Base-by-base conservation (phyloP, 108 stramenopile genomes). In the Nitzschia inconspicua region DNA sequence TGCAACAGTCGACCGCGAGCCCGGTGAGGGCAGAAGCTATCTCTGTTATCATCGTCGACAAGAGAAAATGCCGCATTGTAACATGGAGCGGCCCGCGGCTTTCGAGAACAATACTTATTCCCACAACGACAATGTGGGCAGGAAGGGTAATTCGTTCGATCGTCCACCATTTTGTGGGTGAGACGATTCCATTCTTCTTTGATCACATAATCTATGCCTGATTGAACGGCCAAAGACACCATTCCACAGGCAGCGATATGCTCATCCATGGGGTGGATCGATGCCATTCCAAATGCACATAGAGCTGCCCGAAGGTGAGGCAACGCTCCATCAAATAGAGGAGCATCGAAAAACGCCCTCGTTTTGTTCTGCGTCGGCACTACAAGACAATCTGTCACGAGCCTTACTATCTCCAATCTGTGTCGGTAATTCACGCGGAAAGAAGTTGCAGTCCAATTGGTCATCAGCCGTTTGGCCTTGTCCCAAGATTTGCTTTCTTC, bases 381-480 rank as follows among this genome's bases (percentile, higher is more conserved):
- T 16, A 65, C 56, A 14, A 76, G 37, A 32, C 43, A 28, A 0
- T 72, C 58, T 0, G 57, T 56, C 4, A 82, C 57, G 10, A 82
- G 30, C 22, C 66, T 48, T n/a, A 78, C 74, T 29, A 72, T 14
- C 23, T 63, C 28, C 34, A 60, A 6, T 24, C 81, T 73, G 49
- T 78, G 73, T 10, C 53, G 69, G 39, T 82, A 82, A 22, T 72
- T 57, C 25, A 75, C 30, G 11, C 68, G 57, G 68, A 82, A 82
- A 20, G 47, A 72, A 52, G 43, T 44, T 3, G 72, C 29, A 14
- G 44, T 43, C 30, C 42, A 13, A 43, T 47, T 61, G 24, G 49
- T 27, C 77, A 78, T 72, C 13, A 75, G 47, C 28, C 40, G 55
- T 14, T 44, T 16, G 18, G 77, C 57, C 25, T 52, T 50, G 22